Evolutionary conservation across 345 rosid species (phyloP).

Genomic region (Dovyalis caffra): DNA sequence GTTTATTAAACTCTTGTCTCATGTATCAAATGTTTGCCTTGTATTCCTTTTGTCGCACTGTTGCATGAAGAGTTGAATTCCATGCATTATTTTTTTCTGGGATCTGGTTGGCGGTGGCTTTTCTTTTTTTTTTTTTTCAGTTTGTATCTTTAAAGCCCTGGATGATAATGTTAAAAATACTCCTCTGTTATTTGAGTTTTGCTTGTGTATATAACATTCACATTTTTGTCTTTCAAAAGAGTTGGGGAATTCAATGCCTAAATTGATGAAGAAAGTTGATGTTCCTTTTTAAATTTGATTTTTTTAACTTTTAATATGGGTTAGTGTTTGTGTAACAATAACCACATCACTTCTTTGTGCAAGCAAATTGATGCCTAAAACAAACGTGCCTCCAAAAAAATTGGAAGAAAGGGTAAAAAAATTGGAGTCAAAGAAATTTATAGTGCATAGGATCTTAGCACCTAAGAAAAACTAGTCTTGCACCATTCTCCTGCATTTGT

Average conservation of each 20-base stretch:
- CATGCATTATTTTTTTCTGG: neutral
- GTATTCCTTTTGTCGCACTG: neutral
- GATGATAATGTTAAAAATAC: neutral
- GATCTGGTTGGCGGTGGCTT: neutral
- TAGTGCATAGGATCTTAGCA: neutral
- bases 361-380: too few species aligned
- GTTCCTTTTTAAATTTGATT: too few species aligned
- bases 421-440: neutral
- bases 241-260: too few species aligned
- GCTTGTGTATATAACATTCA: too few species aligned
- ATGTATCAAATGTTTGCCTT: neutral
- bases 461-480: neutral
- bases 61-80: neutral
- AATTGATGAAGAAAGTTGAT: too few species aligned
- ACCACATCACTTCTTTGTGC: too few species aligned
- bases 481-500: neutral
- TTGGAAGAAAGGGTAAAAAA: neutral
- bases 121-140: too few species aligned
- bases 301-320: too few species aligned
- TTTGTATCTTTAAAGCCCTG: neutral
- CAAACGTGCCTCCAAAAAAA: neutral
- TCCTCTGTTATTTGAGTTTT: neutral
- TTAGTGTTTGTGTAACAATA: too few species aligned
- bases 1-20: conserved; percentile 26
- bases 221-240: too few species aligned